Conservation (phyloP, 306 rosid species). For the Quercus cerris region DNA sequence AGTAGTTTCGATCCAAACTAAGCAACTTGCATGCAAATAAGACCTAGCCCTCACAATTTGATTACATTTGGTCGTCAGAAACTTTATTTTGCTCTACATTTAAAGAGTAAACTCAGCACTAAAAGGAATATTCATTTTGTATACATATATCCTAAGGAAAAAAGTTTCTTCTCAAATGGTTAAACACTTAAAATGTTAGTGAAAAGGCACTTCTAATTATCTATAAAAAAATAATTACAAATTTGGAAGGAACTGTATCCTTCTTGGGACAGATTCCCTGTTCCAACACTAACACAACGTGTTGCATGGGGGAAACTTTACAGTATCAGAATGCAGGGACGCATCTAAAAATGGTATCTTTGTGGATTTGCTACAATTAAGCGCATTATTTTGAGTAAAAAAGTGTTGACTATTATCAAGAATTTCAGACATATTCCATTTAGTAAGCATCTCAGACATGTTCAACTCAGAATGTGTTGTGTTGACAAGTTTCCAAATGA, state of each 20-base stretch:
- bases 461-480: neutral
- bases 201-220: neutral
- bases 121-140: neutral
- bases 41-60: neutral
- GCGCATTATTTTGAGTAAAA: neutral
- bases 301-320: neutral
- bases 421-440: neutral
- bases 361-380: neutral
- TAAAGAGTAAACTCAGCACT: neutral
- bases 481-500: neutral
- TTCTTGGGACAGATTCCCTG: neutral
- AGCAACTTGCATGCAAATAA: neutral
- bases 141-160: neutral
- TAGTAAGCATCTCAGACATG: too few species aligned
- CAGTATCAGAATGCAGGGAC: neutral
- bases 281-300: neutral
- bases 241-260: neutral
- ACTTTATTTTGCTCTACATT: neutral
- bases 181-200: neutral
- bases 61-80: neutral
- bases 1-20: neutral
- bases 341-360: neutral
- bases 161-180: neutral
- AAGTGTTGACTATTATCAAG: neutral
- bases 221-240: neutral